Conservation (phyloP, 2,329 filamentous ascomycete species). For the Paracoccidioides brasiliensis region DNA sequence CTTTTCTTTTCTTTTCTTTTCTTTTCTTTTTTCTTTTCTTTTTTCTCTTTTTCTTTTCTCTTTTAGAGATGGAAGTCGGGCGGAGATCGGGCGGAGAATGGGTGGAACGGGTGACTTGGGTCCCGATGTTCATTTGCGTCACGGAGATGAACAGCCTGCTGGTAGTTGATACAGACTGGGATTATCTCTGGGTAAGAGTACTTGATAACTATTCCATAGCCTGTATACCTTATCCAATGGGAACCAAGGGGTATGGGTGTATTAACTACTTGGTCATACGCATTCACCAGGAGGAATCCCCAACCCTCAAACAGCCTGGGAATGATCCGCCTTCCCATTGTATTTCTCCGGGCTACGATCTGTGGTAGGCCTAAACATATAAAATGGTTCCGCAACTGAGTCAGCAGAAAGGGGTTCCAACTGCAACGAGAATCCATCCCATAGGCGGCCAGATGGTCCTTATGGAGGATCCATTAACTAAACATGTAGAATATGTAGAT, state of each 20-base stretch:
- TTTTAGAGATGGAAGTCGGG: neutral
- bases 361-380: conserved; percentile 40
- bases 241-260: conserved; percentile 53
- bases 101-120: too few relatives aligned
- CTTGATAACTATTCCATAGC: neutral
- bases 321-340: conserved; percentile 45
- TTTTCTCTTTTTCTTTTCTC: neutral
- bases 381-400: conserved; percentile 51
- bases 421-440: conserved; percentile 30
- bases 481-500: conserved; percentile 7
- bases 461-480: conserved; percentile 42
- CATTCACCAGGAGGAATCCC: conserved; percentile 32
- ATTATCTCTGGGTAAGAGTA: conserved; percentile 24
- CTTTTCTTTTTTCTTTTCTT: neutral
- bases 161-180: conserved; percentile 48
- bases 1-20: neutral
- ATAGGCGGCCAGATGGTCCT: conserved; percentile 47
- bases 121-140: too few relatives aligned
- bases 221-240: conserved; percentile 23
- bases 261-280: conserved; percentile 23
- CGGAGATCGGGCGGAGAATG: neutral
- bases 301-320: conserved; percentile 42
- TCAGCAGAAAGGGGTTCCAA: conserved; percentile 20
- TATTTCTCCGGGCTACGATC: conserved; percentile 43
- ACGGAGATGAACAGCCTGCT: neutral